Evolutionary conservation across 169 alveolate species (phyloP).

Genomic region (Toxoplasma gondii): DNA sequence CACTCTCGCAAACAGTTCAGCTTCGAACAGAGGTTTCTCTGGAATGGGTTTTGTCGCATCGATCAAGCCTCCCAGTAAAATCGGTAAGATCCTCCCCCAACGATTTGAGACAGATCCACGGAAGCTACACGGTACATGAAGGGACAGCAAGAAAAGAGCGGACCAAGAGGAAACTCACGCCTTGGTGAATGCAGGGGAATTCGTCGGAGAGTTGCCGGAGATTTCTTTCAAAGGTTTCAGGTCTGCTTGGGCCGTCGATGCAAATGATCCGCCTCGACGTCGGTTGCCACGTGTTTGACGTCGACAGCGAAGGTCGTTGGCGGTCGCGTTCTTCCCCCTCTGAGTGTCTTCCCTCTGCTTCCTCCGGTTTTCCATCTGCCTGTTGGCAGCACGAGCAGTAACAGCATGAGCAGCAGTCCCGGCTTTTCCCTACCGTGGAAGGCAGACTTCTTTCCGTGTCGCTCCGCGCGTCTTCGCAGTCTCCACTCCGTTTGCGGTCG

Average conservation of each 20-base stretch:
- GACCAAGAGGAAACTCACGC: conserved; percentile 17
- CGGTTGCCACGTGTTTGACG: not conserved
- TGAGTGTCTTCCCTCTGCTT: not conserved
- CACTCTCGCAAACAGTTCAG: too few relatives aligned
- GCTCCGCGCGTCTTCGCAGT: not conserved
- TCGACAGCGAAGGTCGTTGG: not conserved
- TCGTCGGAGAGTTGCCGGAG: conserved; percentile 58
- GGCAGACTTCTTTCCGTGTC: not conserved
- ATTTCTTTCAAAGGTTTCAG: conserved; percentile 55
- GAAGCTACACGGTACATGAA: too few relatives aligned
- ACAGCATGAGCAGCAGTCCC: conserved; percentile 24
- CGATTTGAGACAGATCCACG: too few relatives aligned
- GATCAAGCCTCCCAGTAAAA: too few relatives aligned
- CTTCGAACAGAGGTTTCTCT: too few relatives aligned
- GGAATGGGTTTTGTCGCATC: too few relatives aligned
- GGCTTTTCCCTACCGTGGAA: not conserved
- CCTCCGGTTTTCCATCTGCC: not conserved
- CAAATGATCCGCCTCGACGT: conserved; percentile 43
- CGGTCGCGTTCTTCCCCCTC: not conserved
- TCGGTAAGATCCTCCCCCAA: too few relatives aligned
- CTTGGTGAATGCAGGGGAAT: conserved; percentile 59
- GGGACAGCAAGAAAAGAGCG: too few relatives aligned
- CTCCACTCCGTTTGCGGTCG: not conserved
- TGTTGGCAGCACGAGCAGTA: not conserved
- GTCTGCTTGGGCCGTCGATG: conserved; percentile 62